Conservation (phyloP, 108 stramenopile species). For the Mayamaea pseudoterrestris region DNA sequence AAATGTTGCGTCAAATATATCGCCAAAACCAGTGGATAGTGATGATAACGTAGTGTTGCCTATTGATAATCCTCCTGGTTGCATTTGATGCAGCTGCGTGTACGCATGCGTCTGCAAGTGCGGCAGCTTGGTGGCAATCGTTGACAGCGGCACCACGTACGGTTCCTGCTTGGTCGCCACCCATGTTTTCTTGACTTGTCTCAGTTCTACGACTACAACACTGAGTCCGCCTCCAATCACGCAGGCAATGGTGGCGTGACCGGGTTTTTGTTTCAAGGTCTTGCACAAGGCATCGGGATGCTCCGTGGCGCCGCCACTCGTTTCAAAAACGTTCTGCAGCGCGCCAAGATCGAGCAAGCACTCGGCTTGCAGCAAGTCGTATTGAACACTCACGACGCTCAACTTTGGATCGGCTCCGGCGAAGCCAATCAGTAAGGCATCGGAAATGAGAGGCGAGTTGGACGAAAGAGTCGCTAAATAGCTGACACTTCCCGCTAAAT, state of each 20-base stretch:
- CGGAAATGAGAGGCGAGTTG: slow-evolving; percentile 4
- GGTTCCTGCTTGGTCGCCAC: slow-evolving; percentile 26
- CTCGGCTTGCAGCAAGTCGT: slow-evolving; percentile 49
- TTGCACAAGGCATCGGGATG: slow-evolving; percentile 57
- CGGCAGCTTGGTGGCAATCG: slow-evolving; percentile 14
- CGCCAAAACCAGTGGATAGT: slow-evolving; percentile 71
- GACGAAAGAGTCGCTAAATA: slow-evolving; percentile 39
- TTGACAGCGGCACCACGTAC: slow-evolving; percentile 53
- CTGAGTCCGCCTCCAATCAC: slow-evolving; percentile 71
- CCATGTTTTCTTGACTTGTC: slow-evolving; percentile 4
- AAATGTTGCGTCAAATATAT: slow-evolving; percentile 44
- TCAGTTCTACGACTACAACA: slow-evolving; percentile 39
- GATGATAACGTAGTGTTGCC: neutral
- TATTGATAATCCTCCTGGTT: slow-evolving; percentile 1
- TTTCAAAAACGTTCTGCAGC: slow-evolving; percentile 40
- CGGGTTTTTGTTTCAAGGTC: slow-evolving; percentile 16
- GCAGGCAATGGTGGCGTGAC: slow-evolving; percentile 43
- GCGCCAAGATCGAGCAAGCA: slow-evolving; percentile 66
- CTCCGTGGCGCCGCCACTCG: slow-evolving; percentile 43
- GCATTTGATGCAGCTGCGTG: slow-evolving; percentile 5
- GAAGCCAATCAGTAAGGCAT: slow-evolving; percentile 61
- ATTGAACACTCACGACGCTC: slow-evolving; percentile 27
- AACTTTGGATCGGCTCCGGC: slow-evolving; percentile 64
- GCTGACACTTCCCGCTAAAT: slow-evolving; percentile 62
- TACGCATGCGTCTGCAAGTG: slow-evolving; percentile 4